These are phyloP conservation scores for Sarocladium oryzae DNA, from an alignment of 2,329 filamentous ascomycete species.

Conservation along the genomic window DNA sequence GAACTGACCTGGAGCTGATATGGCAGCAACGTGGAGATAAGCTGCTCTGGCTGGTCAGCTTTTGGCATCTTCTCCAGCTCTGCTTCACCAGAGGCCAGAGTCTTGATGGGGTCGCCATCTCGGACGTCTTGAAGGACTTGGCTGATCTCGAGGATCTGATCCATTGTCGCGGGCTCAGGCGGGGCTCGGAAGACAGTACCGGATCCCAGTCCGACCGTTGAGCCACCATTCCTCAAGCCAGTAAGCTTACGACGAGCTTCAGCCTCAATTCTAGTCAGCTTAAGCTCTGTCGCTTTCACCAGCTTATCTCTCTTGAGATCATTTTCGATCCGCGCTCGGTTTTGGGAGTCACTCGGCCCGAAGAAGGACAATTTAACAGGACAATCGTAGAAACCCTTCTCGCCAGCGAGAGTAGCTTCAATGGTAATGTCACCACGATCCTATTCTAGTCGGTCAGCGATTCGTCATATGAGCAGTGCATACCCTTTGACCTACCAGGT, in stretches of 20 bases:
- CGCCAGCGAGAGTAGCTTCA: conserved; percentile 63
- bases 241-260: conserved; percentile 43
- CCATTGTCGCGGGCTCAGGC: conserved; percentile 28
- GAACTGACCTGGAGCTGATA: conserved; percentile 66
- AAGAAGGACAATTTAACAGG: conserved; percentile 64
- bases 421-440: conserved; percentile 55
- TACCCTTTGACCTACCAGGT: conserved; percentile 47
- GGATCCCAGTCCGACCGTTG: conserved; percentile 30
- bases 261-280: conserved; percentile 46
- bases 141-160: conserved; percentile 60
- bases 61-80: conserved; percentile 65
- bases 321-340: conserved; percentile 48
- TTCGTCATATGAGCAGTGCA: background rate
- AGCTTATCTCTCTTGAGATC: conserved; percentile 60
- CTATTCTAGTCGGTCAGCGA: conserved; percentile 21
- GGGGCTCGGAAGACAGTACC: background rate
- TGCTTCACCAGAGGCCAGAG: conserved; percentile 64
- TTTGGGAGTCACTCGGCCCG: conserved; percentile 52
- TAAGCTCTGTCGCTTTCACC: conserved; percentile 49
- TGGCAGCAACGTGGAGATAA: conserved; percentile 64
- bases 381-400: conserved; percentile 63
- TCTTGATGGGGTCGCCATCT: conserved; percentile 59
- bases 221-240: conserved; percentile 31
- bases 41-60: conserved; percentile 58
- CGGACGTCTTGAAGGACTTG: conserved; percentile 58